A percentile compares a stretch with the other conserved stretches of the same genome.
Conservation (phyloP, 75 land plant species). For the Picea glauca region DNA sequence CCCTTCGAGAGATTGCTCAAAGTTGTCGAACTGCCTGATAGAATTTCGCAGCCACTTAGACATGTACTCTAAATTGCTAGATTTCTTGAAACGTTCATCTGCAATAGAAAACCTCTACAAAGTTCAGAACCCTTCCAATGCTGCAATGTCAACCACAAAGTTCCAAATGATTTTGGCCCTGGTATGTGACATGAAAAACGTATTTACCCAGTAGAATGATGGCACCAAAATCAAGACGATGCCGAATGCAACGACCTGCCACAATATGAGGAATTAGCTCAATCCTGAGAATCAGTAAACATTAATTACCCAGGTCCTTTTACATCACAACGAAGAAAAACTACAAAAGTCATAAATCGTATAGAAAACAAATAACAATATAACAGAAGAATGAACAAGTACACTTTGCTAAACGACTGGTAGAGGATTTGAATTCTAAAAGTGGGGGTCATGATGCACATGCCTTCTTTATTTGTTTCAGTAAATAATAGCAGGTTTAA, state of each 20-base stretch:
- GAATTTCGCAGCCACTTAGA: constrained; percentile 94
- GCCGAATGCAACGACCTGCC: constrained; percentile 93
- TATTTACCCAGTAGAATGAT: constrained; percentile 78
- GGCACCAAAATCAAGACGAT: constrained; percentile 91
- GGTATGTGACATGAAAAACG: background rate
- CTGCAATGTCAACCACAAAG: background rate
- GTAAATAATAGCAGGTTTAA: background rate
- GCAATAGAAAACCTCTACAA: constrained; percentile 12
- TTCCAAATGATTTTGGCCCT: background rate
- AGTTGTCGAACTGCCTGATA: constrained; percentile 57
- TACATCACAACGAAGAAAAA: background rate
- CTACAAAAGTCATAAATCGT: background rate
- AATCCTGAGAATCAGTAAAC: background rate
- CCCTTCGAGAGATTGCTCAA: constrained; percentile 52
- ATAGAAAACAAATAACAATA: background rate
- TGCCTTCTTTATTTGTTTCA: no score
- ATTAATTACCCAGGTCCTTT: background rate
- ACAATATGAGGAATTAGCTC: background rate
- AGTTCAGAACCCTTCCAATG: background rate
- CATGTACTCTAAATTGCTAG: constrained; percentile 60
- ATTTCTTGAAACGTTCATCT: constrained; percentile 85
- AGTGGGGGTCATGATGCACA: no score
- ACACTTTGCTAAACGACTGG: no score
- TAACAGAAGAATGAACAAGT: no score
- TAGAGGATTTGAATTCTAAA: no score